Evolutionary conservation across 2,329 filamentous ascomycete genomes (phyloP).

Genomic region (Alternaria triticina): DNA sequence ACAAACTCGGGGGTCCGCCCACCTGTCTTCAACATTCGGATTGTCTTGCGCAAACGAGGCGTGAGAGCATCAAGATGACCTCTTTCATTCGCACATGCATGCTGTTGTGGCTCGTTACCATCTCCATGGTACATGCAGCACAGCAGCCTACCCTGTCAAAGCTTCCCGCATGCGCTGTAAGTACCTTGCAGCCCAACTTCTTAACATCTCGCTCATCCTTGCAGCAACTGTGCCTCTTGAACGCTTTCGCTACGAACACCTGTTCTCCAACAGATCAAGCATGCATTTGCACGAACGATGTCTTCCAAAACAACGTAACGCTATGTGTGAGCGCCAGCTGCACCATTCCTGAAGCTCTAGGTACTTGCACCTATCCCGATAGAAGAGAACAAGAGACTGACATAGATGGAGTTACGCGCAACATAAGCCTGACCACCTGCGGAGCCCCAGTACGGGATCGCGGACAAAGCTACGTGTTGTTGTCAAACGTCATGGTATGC

Average conservation of each 20-base stretch:
- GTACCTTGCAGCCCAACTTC: background rate
- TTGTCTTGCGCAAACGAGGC: background rate
- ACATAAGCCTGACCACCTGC: constrained; percentile 50
- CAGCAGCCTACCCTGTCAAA: constrained; percentile 1
- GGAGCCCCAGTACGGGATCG: constrained; percentile 48
- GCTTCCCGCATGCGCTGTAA: constrained; percentile 24
- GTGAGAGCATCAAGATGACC: constrained; percentile 1
- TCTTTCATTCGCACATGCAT: background rate
- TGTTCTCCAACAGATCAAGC: constrained; percentile 26
- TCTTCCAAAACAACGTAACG: constrained; percentile 28
- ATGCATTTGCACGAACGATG: constrained; percentile 31
- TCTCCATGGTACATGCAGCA: constrained; percentile 4
- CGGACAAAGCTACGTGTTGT: constrained; percentile 39
- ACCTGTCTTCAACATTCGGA: background rate
- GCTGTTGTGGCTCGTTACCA: constrained; percentile 5
- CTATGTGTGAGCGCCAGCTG: constrained; percentile 25
- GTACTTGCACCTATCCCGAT: constrained; percentile 10
- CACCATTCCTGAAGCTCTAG: constrained; percentile 29
- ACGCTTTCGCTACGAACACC: constrained; percentile 19
- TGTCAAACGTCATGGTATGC: constrained; percentile 44
- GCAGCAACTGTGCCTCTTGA: constrained; percentile 17
- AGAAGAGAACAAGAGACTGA: background rate
- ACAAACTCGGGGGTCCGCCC: background rate
- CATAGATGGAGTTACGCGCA: constrained; percentile 45
- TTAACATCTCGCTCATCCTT: background rate